These are phyloP conservation scores for Saccharomycopsis fodiens DNA, from an alignment of 805 yeast species.

Conservation along the genomic window DNA sequence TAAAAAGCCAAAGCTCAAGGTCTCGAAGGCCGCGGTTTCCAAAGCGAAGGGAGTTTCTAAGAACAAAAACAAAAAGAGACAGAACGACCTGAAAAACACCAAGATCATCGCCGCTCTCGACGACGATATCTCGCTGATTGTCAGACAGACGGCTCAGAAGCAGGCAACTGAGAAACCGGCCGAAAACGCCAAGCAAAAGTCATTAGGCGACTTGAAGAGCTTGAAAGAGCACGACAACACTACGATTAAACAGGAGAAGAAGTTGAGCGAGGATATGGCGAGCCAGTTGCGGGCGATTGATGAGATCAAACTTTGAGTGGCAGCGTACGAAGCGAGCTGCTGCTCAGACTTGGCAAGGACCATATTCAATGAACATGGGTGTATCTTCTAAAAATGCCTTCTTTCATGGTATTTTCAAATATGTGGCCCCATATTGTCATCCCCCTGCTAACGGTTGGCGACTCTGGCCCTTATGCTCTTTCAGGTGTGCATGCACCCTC, in stretches of 20 bases:
- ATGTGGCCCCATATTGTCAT: too few species aligned
- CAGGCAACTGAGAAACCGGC: neutral
- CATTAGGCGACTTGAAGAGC: neutral
- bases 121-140: neutral
- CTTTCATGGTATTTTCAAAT: too few species aligned
- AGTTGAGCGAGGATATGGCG: neutral
- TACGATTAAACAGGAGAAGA: neutral
- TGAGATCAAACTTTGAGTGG: slow-evolving; percentile 8
- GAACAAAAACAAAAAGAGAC: neutral
- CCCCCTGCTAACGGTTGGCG: too few species aligned
- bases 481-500: too few species aligned
- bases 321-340: neutral
- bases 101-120: neutral
- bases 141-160: neutral
- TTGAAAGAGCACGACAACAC: neutral
- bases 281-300: slow-evolving; percentile 2
- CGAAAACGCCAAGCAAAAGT: neutral
- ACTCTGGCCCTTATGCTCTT: too few species aligned
- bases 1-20: neutral
- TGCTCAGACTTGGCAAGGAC: slow-evolving; percentile 1
- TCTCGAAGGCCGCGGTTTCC: neutral
- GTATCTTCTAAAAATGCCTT: too few species aligned
- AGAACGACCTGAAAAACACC: neutral
- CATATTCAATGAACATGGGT: too few species aligned
- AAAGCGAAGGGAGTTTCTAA: neutral